Base-by-base conservation (phyloP, 2,329 filamentous ascomycete genomes). In the Geosmithia flava region DNA sequence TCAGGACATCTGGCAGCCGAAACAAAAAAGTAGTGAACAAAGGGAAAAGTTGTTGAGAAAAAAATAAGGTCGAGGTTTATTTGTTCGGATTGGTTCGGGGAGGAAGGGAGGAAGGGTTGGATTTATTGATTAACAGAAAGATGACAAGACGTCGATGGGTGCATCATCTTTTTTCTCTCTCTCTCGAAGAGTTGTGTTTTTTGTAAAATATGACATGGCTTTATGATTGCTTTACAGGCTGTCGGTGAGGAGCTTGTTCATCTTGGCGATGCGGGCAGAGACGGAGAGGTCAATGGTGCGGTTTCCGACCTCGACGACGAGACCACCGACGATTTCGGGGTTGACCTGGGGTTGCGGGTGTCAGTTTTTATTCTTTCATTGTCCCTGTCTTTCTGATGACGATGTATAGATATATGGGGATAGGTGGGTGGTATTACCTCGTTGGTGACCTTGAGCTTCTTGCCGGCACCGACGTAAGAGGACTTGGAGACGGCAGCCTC, bases 241-340 rank as follows among this genome's bases (percentile, higher is more conserved):
- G 73, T 98, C 93, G 59, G 80, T 90, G 66, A 98, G 85, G 68
- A 95, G 83, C 85, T 97, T 98, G 87, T 98, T 98, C 81, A 98
- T 87, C 82, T 89, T 95, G 68, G 87, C 80, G 70, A 98, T 85
- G 80, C 91, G 94, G 67, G 86, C 77, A 46, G 91, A 91, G 63
- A 98, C 90, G 71, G 85, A 93, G 59, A 96, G 85, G 72, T 98
- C 93, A 65, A 98, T 95, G 68, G 91, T 97, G 65, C 91, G 86
- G 78, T 97, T 91, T 62, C 90, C 91, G 58, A 97, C 85, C 75
- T 97, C 91, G 63, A 98, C 91, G 56, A 98, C 72, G 57, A 98
- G 82, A 53, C 93, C 93, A 57, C 93, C 93, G 56, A 94, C 72
- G 64, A 98, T 91, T 51, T 97, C 91, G 53, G 91, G 79, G 80